Percentiles rank a stretch among this genome's conserved stretches.
Conservation (phyloP, 305 asterid species). For the Fraxinus paxiana region DNA sequence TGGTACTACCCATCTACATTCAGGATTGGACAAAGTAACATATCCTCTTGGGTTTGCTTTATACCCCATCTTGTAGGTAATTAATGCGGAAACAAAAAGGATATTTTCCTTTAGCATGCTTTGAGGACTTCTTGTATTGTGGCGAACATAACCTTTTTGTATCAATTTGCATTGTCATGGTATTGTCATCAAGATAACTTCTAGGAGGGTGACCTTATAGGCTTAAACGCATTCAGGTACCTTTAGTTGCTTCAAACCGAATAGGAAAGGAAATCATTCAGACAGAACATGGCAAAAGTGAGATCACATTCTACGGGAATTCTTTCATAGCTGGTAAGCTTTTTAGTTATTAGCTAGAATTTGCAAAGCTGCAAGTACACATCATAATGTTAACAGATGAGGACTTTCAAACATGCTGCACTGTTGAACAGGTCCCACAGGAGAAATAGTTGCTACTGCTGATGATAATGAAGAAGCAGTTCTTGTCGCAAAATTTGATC, state of each 20-base stretch:
- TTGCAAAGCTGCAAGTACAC: background rate
- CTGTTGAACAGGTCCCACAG: conserved; percentile 66
- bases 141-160: background rate
- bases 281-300: conserved; percentile 89
- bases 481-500: conserved; percentile 73
- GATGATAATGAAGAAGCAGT: conserved; percentile 77
- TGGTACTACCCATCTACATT: background rate
- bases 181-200: background rate
- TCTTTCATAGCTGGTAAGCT: conserved; percentile 82
- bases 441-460: conserved; percentile 72
- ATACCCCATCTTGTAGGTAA: background rate
- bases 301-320: conserved; percentile 83
- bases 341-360: background rate
- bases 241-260: conserved; percentile 90
- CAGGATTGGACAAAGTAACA: background rate
- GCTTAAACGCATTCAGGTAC: conserved; percentile 51
- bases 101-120: background rate
- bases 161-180: background rate
- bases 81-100: background rate
- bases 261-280: conserved; percentile 72
- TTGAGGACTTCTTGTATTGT: background rate
- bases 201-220: background rate
- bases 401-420: conserved; percentile 15
- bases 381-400: background rate
- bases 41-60: background rate